Evolutionary conservation across 371 early-diverging fungal genomes (phyloP), one percentile per base, ranked within the genome.

Genomic region (Apophysomyces trapeziformis): DNA sequence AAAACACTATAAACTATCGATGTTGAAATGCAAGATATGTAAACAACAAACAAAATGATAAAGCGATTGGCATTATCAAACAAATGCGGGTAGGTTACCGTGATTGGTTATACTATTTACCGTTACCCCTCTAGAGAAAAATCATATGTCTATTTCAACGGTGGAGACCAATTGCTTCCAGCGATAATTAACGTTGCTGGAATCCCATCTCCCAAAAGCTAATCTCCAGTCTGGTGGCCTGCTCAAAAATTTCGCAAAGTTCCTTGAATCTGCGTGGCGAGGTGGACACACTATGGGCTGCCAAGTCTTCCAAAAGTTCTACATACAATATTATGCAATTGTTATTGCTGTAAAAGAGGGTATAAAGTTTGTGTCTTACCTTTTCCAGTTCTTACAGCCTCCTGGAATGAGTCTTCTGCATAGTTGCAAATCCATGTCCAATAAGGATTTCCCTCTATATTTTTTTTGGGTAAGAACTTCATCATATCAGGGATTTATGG

Each of bases 341-440:
- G 46, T 37, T 9, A 54, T 37, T 38, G 9, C 14, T 36, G 14
- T 39, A 32, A 58, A 68, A 38, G 18, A 60, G 38, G 47, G 46
- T 69, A 6, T 59, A 26, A 1, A 26, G 32, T 0, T 26, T 26
- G 2, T 45, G 16, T 38, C 69, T 70, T 73, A 87, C 85, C 83
- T 60, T 84, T 78, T 9, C 91, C 92, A 44, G 76, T 74, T 5
- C 39, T 66, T 2, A 91, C 91, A 26, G 92, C 90, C 5, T 58
- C 67, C 71, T 93, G 93, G 73, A 85, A 93, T 39, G 84, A 80
- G 7, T 73, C 84, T 12, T 77, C 82, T 7, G 85, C 85, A 72
- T 95, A 95, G 70, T 83, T 89, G 50, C 75, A 66, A 60, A 93
- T 91, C 95, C 95, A 95, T 18, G 74, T 75, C 90, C 91, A 91